These are phyloP conservation scores for Cryptococcus sp. DNA, from an alignment of 1,284 basidiomycete species.

Conservation along the genomic window DNA sequence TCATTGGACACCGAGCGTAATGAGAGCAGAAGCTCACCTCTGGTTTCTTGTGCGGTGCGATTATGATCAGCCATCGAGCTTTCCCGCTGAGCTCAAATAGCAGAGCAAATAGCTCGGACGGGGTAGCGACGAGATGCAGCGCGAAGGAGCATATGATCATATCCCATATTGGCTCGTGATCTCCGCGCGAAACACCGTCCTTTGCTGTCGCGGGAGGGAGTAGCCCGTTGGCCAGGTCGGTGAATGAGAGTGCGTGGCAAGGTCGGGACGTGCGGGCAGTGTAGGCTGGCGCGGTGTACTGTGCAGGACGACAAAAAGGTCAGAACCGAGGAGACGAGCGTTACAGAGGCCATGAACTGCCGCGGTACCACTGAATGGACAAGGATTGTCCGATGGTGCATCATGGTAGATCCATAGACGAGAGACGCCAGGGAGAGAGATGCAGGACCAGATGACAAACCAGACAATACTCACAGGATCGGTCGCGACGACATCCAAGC, in stretches of 20 bases:
- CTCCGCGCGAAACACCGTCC: conserved; percentile 4
- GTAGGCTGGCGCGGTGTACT: conserved; percentile 62
- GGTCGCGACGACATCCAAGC: conserved; percentile 43
- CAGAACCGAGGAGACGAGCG: neutral
- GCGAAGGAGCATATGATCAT: conserved; percentile 72
- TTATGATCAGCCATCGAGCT: conserved; percentile 64
- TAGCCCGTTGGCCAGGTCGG: conserved; percentile 59
- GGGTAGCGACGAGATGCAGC: conserved; percentile 65
- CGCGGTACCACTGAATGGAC: too few relatives aligned
- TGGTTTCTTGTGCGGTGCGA: conserved; percentile 74
- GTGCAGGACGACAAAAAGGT: conserved; percentile 1
- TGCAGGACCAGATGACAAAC: too few relatives aligned
- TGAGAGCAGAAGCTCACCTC: conserved; percentile 57
- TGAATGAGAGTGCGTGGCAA: conserved; percentile 61
- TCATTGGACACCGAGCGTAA: too few relatives aligned
- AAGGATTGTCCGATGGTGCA: too few relatives aligned
- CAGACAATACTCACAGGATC: conserved; percentile 53
- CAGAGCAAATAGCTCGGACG: conserved; percentile 66
- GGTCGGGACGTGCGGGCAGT: conserved; percentile 57
- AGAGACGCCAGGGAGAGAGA: too few relatives aligned
- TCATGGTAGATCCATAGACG: too few relatives aligned
- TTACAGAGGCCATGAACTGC: too few relatives aligned
- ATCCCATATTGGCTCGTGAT: conserved; percentile 54
- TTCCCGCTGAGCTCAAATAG: conserved; percentile 66
- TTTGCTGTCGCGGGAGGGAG: conserved; percentile 49